phyloP scores from a whole-genome alignment of 257 asterid species.

The Leonotis leonurus region DNA sequence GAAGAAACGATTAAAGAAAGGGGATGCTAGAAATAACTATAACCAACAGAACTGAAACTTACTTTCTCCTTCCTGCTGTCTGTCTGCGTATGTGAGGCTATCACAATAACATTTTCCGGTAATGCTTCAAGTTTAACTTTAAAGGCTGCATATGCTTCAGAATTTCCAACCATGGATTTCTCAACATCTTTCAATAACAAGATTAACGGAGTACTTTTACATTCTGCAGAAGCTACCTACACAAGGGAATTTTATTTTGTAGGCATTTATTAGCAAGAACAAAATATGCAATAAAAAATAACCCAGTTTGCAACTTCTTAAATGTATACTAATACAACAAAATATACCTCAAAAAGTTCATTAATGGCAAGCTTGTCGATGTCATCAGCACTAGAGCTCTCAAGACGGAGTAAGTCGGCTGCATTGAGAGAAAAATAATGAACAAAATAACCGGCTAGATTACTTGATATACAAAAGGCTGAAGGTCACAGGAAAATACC shows the following conservation, averaged over 20 bases:
- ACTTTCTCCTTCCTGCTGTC: constrained; percentile 92
- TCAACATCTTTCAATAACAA: constrained; percentile 78
- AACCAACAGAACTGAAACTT: constrained; percentile 25
- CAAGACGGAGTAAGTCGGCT: constrained; percentile 79
- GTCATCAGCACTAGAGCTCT: constrained; percentile 60
- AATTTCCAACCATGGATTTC: constrained; percentile 69
- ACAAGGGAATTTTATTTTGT: neutral
- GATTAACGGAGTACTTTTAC: constrained; percentile 54
- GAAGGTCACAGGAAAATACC: constrained; percentile 39
- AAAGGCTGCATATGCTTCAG: constrained; percentile 58
- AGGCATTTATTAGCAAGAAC: neutral
- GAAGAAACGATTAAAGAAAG: neutral
- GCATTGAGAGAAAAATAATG: constrained; percentile 25
- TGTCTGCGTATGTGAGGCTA: constrained; percentile 77
- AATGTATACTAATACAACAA: neutral
- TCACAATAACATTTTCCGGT: constrained; percentile 67
- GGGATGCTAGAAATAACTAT: too few species aligned
- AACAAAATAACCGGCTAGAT: neutral
- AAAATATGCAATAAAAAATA: neutral
- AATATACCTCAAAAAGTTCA: constrained; percentile 78
- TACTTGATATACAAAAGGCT: neutral
- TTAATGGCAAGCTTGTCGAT: constrained; percentile 58
- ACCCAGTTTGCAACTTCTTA: constrained; percentile 1
- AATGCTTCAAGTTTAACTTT: constrained; percentile 66
- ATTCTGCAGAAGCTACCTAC: constrained; percentile 69